These are phyloP conservation scores for Solanum paucissectum DNA, from an alignment of 257 asterid species.

Conservation along the genomic window DNA sequence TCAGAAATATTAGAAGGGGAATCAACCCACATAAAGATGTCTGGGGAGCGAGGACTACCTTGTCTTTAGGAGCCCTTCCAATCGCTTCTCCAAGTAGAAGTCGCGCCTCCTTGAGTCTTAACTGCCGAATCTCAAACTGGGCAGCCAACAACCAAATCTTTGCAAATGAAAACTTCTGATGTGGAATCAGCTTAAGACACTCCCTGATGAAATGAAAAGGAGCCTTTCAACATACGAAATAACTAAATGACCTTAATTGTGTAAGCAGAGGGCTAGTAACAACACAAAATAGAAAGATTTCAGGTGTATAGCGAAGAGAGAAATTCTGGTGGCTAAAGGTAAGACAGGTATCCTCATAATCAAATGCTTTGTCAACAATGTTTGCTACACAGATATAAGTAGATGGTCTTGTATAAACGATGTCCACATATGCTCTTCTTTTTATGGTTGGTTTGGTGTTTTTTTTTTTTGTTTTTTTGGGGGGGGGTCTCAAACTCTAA, in stretches of 20 bases:
- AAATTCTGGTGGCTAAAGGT: neutral
- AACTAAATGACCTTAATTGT: neutral
- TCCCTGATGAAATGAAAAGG: conserved; percentile 34
- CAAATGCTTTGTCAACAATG: neutral
- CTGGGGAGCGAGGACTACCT: conserved; percentile 6
- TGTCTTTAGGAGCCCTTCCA: conserved; percentile 38
- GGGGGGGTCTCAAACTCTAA: no score
- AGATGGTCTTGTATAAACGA: neutral
- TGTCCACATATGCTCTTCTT: neutral
- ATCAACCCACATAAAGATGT: neutral
- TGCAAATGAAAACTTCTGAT: conserved; percentile 65
- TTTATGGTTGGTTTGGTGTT: neutral
- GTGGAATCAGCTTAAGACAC: conserved; percentile 21
- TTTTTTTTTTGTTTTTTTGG: no score
- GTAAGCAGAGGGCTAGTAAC: neutral
- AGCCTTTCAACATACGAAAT: conserved; percentile 8
- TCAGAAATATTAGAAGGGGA: neutral
- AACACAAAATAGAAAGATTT: neutral
- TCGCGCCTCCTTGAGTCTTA: conserved; percentile 38
- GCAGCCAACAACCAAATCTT: conserved; percentile 96
- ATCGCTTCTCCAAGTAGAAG: conserved; percentile 29
- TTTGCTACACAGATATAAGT: neutral
- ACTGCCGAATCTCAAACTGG: conserved; percentile 82
- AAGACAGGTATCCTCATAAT: neutral
- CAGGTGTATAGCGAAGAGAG: neutral